Conservation (phyloP, 2,329 filamentous ascomycete species). For the Penicillium palitans region DNA sequence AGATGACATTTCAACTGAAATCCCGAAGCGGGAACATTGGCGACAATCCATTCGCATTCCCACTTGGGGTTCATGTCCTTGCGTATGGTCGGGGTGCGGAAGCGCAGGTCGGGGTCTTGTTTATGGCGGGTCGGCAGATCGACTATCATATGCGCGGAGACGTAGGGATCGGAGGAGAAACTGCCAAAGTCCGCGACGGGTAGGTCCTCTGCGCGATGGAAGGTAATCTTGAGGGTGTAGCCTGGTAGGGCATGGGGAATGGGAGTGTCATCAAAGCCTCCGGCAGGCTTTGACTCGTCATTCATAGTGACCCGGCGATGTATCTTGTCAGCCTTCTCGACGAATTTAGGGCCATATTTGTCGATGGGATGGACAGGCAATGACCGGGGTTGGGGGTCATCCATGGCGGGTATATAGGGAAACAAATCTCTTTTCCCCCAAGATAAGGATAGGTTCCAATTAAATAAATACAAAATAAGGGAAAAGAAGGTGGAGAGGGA, state of each 20-base stretch:
- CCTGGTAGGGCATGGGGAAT: constrained; percentile 72
- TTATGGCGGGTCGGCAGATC: constrained; percentile 74
- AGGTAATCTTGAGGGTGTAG: constrained; percentile 81
- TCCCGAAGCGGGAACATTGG: constrained; percentile 77
- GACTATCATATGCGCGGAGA: constrained; percentile 73
- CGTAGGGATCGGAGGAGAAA: constrained; percentile 79
- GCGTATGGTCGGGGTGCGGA: constrained; percentile 75
- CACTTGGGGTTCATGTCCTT: constrained; percentile 73
- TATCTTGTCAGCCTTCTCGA: constrained; percentile 42
- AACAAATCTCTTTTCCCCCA: not conserved
- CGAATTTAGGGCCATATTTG: constrained; percentile 41
- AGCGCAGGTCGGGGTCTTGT: constrained; percentile 73
- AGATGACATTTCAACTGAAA: constrained; percentile 83
- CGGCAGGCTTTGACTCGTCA: constrained; percentile 56
- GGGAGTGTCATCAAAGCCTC: constrained; percentile 78
- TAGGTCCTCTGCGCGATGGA: constrained; percentile 77
- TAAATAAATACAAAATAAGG: not conserved
- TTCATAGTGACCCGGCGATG: constrained; percentile 37
- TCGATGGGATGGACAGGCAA: constrained; percentile 31
- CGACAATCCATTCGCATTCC: constrained; percentile 84
- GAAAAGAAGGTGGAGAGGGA: not conserved
- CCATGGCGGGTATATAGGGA: not conserved
- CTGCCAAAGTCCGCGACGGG: constrained; percentile 77
- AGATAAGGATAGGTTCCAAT: not conserved
- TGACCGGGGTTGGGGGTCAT: constrained; percentile 13